Percentiles rank a stretch among this genome's conserved stretches.
Conservation (phyloP, 2,329 filamentous ascomycete species). For the Thielaviopsis euricoi region DNA sequence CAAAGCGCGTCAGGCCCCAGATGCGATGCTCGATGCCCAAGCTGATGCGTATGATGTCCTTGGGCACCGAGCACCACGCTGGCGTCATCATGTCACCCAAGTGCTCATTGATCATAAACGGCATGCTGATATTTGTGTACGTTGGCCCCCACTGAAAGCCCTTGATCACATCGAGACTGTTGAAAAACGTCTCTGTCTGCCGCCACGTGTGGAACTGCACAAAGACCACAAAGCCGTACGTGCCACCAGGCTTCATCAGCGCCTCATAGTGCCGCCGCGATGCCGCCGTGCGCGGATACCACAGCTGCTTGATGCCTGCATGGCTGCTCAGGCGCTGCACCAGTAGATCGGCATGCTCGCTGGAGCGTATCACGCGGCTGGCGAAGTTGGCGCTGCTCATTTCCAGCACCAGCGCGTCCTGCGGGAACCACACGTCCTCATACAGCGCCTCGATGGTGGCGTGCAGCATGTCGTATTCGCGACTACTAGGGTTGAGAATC, state of each 20-base stretch:
- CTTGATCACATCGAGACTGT: slow-evolving; percentile 28
- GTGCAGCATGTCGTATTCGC: slow-evolving; percentile 22
- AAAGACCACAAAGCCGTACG: slow-evolving; percentile 21
- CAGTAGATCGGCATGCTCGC: slow-evolving; percentile 16
- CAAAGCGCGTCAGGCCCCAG: background rate
- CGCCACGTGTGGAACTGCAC: slow-evolving; percentile 23
- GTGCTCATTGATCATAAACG: background rate
- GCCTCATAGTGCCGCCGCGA: background rate
- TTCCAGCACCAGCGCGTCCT: slow-evolving; percentile 19
- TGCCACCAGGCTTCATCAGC: background rate
- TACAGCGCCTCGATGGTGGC: slow-evolving; percentile 14
- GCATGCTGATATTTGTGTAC: slow-evolving; percentile 23
- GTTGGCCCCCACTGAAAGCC: slow-evolving; percentile 36
- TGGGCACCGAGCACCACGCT: background rate
- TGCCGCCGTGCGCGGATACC: background rate
- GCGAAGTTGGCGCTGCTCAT: slow-evolving; percentile 24
- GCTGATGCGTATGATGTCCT: background rate
- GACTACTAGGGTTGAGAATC: slow-evolving; percentile 30
- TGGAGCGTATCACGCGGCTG: slow-evolving; percentile 18
- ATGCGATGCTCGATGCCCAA: background rate
- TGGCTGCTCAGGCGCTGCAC: slow-evolving; percentile 16
- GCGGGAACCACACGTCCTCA: slow-evolving; percentile 15
- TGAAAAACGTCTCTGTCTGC: slow-evolving; percentile 30
- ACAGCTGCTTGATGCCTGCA: background rate
- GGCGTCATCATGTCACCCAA: background rate